phyloP scores from a whole-genome alignment of 2,329 filamentous ascomycete species.

The Teratosphaeria nubilosa region DNA sequence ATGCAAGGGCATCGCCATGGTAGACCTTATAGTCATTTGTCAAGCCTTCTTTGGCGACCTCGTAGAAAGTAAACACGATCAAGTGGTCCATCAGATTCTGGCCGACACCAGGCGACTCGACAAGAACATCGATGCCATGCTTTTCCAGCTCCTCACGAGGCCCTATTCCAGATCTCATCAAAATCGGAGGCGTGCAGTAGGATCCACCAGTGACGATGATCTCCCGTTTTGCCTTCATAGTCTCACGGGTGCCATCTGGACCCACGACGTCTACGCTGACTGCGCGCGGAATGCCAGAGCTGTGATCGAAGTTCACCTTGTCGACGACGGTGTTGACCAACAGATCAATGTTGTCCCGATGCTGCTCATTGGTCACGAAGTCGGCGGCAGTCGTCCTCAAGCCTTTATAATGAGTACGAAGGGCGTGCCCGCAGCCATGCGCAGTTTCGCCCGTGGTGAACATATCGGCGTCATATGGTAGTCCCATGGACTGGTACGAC shows the following conservation, averaged over 20 bases:
- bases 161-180: conserved; percentile 54
- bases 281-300: conserved; percentile 42
- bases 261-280: conserved; percentile 34
- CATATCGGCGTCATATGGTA: background rate
- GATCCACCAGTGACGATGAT: conserved; percentile 43
- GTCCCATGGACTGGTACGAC: background rate
- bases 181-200: conserved; percentile 54
- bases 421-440: background rate
- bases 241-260: conserved; percentile 28
- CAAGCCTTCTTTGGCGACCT: background rate
- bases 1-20: background rate
- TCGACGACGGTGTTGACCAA: conserved; percentile 54
- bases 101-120: conserved; percentile 52
- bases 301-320: conserved; percentile 55
- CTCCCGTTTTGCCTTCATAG: conserved; percentile 34
- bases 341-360: conserved; percentile 35
- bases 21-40: background rate
- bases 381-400: background rate
- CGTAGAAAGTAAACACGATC: background rate
- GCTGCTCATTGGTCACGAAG: background rate
- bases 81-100: conserved; percentile 53
- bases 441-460: background rate
- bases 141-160: conserved; percentile 42
- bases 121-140: conserved; percentile 43
- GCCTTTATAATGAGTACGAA: background rate